Conservation (phyloP, 2,329 filamentous ascomycete genomes). For the Teratosphaeria epicoccoides region DNA sequence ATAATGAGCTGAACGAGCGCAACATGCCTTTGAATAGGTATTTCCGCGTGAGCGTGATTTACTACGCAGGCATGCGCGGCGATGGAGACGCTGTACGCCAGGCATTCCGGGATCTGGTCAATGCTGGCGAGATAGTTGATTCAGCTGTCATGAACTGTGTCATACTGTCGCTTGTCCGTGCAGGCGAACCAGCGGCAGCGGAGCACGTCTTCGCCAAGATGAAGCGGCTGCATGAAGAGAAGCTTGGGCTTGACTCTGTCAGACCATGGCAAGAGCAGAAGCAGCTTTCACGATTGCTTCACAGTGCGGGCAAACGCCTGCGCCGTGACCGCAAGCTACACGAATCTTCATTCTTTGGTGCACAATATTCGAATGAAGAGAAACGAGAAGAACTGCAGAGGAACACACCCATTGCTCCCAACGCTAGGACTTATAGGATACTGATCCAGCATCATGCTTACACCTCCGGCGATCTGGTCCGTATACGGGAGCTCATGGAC, state of each 20-base stretch:
- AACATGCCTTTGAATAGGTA: constrained; percentile 62
- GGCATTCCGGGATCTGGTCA: constrained; percentile 74
- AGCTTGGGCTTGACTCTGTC: constrained; percentile 11
- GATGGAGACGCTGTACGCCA: constrained; percentile 65
- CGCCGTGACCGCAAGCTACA: constrained; percentile 40
- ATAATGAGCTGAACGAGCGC: constrained; percentile 66
- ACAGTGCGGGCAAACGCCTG: constrained; percentile 33
- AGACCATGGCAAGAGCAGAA: constrained; percentile 32
- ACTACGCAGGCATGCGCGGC: constrained; percentile 65
- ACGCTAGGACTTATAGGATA: constrained; percentile 69
- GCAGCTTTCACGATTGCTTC: constrained; percentile 38
- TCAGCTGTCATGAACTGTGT: constrained; percentile 78
- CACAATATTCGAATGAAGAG: constrained; percentile 12
- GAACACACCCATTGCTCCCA: constrained; percentile 56
- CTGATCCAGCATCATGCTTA: constrained; percentile 65
- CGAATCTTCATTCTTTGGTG: constrained; percentile 33
- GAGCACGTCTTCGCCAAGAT: constrained; percentile 75
- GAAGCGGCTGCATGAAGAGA: constrained; percentile 50
- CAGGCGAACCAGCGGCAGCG: constrained; percentile 65
- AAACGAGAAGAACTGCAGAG: constrained; percentile 48
- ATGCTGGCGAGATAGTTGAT: constrained; percentile 77
- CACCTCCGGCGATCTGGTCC: constrained; percentile 58
- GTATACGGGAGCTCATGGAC: constrained; percentile 58
- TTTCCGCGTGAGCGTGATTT: constrained; percentile 71
- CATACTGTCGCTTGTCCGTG: constrained; percentile 64